A percentile compares a stretch with the other conserved stretches of the same genome.
These are phyloP conservation scores for Rubus parviflorus DNA, from an alignment of 306 rosid genomes.

Conservation along the genomic window DNA sequence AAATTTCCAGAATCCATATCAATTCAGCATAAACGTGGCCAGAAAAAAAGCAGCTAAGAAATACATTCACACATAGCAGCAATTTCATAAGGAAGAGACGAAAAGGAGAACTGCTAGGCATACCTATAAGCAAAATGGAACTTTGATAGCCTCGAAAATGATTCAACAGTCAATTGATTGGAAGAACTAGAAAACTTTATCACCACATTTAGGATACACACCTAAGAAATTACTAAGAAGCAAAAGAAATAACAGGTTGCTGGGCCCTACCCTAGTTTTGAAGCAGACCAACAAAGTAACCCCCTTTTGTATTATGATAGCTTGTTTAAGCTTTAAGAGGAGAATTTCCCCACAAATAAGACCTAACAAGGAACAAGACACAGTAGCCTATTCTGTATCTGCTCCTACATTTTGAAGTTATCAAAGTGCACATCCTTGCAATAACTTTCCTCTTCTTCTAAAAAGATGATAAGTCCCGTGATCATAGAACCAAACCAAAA, in stretches of 20 bases:
- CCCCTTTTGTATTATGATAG: not conserved
- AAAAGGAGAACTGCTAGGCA: not conserved
- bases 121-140: not conserved
- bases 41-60: not conserved
- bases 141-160: not conserved
- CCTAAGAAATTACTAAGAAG: not conserved
- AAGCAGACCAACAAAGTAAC: not conserved
- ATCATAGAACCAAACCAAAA: not conserved
- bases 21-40: not conserved
- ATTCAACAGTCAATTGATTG: not conserved
- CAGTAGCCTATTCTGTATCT: not conserved
- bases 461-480: not conserved
- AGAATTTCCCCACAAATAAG: not conserved
- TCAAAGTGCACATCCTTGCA: too few species aligned
- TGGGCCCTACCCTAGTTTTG: not conserved
- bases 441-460: not conserved
- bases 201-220: not conserved
- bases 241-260: not conserved
- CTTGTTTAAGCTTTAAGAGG: not conserved
- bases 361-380: not conserved
- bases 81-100: not conserved
- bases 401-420: not conserved
- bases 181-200: slow-evolving; percentile 3
- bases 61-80: not conserved
- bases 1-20: not conserved